Conservation (phyloP, 345 rosid species). For the Boechera retrofracta region DNA sequence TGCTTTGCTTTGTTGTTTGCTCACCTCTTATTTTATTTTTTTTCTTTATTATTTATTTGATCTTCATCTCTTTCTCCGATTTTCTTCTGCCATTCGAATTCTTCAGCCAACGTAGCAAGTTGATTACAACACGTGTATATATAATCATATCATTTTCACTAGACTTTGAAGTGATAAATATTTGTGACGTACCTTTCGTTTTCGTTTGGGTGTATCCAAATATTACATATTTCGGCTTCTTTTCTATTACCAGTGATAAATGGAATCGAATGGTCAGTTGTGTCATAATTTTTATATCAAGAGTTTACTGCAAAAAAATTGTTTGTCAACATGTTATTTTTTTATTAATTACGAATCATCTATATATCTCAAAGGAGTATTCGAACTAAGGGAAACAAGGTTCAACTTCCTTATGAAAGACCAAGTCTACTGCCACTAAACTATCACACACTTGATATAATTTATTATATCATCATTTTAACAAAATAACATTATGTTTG, state of each 20-base stretch:
- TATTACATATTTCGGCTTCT: not conserved
- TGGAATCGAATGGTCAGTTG: not conserved
- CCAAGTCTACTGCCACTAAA: too few species aligned
- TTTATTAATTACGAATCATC: too few species aligned
- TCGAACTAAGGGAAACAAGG: too few species aligned
- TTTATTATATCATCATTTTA: too few species aligned
- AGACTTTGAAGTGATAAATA: not conserved
- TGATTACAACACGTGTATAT: conserved; percentile 10
- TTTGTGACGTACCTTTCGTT: not conserved
- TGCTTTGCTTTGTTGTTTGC: conserved; percentile 30
- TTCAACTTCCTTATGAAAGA: too few species aligned
- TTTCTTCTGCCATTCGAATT: conserved; percentile 16
- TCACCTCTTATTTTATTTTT: not conserved
- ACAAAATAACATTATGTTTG: too few species aligned
- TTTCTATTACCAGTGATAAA: not conserved
- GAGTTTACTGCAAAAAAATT: not conserved
- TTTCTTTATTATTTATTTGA: not conserved
- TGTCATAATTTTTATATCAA: too few species aligned
- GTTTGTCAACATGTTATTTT: not conserved
- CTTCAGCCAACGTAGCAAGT: conserved; percentile 21
- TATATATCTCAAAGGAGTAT: too few species aligned
- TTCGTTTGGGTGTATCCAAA: not conserved
- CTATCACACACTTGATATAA: too few species aligned
- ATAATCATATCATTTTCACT: not conserved
- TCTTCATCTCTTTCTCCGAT: conserved; percentile 13